A percentile compares a stretch with the other conserved stretches of the same genome.
phyloP scores from a whole-genome alignment of 1,284 basidiomycete genomes.

The Trichosporon sp. region DNA sequence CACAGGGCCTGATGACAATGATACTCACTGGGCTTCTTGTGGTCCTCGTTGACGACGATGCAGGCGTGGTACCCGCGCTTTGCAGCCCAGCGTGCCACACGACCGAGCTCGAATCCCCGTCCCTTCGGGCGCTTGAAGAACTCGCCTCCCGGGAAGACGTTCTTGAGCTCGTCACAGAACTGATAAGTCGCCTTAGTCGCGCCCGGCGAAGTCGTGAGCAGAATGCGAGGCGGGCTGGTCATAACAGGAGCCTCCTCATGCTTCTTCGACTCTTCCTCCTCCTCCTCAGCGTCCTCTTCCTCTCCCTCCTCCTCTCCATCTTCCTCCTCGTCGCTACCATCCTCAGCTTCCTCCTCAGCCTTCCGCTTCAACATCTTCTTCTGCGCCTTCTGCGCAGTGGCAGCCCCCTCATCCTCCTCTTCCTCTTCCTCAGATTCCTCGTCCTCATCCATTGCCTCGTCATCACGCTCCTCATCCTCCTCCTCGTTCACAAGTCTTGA shows the following conservation, averaged over 20 bases:
- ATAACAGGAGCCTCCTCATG: conserved; percentile 38
- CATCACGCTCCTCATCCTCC: conserved; percentile 10
- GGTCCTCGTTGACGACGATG: conserved; percentile 90
- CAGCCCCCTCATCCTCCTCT: conserved; percentile 46
- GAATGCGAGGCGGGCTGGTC: conserved; percentile 68
- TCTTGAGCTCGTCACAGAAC: conserved; percentile 85
- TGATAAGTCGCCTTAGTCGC: conserved; percentile 76
- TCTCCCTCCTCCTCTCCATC: conserved; percentile 19
- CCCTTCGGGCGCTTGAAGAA: conserved; percentile 86
- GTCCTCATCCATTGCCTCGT: conserved; percentile 21
- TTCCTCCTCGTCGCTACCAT: conserved; percentile 21
- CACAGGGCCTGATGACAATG: neutral
- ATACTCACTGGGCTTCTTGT: conserved; percentile 76
- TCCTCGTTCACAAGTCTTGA: conserved; percentile 31
- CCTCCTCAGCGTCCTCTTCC: conserved; percentile 22
- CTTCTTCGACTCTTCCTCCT: conserved; percentile 17
- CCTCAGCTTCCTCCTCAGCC: conserved; percentile 59
- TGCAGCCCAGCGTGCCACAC: conserved; percentile 90
- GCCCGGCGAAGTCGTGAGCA: conserved; percentile 85
- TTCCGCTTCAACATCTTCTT: conserved; percentile 1
- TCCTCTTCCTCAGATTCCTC: conserved; percentile 51
- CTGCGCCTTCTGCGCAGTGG: conserved; percentile 44
- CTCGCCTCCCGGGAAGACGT: conserved; percentile 90
- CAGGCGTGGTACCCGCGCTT: conserved; percentile 76
- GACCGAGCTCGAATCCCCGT: conserved; percentile 86